phyloP scores from a whole-genome alignment of 805 yeast species.

The Suhomyces kilbournensis region DNA sequence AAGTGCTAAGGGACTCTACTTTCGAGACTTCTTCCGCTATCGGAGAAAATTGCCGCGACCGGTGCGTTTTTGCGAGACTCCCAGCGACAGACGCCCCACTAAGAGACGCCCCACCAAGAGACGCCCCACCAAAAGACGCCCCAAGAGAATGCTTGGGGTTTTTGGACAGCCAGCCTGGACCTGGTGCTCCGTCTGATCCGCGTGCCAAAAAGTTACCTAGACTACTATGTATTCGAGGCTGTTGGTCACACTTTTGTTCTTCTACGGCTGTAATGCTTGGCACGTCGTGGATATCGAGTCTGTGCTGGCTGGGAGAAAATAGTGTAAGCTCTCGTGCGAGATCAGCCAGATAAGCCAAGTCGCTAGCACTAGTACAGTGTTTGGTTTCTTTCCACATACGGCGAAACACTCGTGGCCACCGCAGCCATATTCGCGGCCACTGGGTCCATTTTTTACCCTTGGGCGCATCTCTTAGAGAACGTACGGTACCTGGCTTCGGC shows the following conservation, averaged over 20 bases:
- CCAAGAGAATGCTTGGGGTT: too few relatives aligned
- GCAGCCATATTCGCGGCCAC: neutral
- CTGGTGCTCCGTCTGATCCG: neutral
- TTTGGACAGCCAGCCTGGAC: too few relatives aligned
- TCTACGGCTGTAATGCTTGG: slow-evolving; percentile 18
- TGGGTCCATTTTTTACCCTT: neutral
- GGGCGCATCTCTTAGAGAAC: neutral
- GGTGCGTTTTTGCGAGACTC: neutral
- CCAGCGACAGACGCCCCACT: too few relatives aligned
- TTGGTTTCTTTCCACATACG: neutral
- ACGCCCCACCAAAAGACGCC: too few relatives aligned
- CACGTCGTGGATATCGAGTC: slow-evolving; percentile 19
- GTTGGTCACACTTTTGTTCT: neutral
- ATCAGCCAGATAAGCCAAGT: neutral
- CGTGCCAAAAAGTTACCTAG: neutral
- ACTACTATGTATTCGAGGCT: neutral
- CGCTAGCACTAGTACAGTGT: too few relatives aligned
- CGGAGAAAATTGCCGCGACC: neutral
- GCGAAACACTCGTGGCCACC: neutral
- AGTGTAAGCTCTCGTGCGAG: slow-evolving; percentile 15
- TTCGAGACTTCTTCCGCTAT: neutral
- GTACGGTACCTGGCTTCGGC: neutral
- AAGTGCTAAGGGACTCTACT: neutral
- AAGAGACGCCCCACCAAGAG: too few relatives aligned
- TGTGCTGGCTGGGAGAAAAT: slow-evolving; percentile 26